Evolutionary conservation across 768 basidiomycete species (phyloP), one percentile per base, ranked within the genome.

Genomic region (Hygrocybe coccinea): DNA sequence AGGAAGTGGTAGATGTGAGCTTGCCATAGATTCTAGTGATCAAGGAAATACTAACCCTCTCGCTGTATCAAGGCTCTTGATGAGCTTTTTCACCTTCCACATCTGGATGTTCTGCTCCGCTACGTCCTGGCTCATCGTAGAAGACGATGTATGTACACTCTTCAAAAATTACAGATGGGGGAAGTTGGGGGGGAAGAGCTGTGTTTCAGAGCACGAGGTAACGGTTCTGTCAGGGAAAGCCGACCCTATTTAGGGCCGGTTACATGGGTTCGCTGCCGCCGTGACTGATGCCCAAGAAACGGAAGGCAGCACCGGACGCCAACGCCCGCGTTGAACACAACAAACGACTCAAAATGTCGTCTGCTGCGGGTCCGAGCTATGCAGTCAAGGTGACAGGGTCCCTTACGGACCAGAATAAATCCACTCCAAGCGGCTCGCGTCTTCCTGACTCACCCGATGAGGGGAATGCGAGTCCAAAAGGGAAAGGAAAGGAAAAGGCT

Each of bases 31-130:
- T 14, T 39, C 17, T 34, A 33, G 12, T 38, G 52, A 41, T 35
- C 25, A 48, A 62, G 34, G 43, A 24, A 38, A 39, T 34, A 69
- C 74, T 38, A 50, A 89, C 87, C 93, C 93, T 80, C 92, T 84
- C 56, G 97, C 94, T 49, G 86, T 78, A 70, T 97, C 91, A 74
- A 98, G 85, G 74, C 91, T 94, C 82, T 93, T 94, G 78, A 99
- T 93, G 76, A 98, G 90, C 78, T 97, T 97, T 79, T 95, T 94
- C 75, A 95, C 87, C 77, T 97, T 94, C 95, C 91, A 89, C 85
- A 94, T 90, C 80, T 92, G 90, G 68, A 94, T 95, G 70, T 94
- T 95, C 76, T 93, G 90, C 76, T 95, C 92, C 69, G 91, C 91
- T 60, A 73, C 73, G 70, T 90, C 89, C 76, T 86, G 86, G 79